A percentile compares a stretch with the other conserved stretches of the same genome.
Conservation (phyloP, 305 asterid genomes). For the Rubia peregrina region DNA sequence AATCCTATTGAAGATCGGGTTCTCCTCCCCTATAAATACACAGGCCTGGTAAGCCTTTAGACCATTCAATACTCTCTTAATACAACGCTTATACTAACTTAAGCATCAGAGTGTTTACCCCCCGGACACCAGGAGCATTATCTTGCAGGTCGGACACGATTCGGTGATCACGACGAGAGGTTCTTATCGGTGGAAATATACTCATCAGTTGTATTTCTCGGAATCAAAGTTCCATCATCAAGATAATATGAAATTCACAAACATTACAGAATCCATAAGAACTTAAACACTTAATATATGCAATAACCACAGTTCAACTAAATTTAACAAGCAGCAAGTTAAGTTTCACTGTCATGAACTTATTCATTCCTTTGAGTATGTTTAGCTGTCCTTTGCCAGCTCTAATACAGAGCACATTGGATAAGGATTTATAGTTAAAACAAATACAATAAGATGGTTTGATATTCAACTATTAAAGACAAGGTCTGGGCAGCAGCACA, state of each 20-base stretch:
- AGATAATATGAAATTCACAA: conserved; percentile 89
- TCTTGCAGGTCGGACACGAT: too few species aligned
- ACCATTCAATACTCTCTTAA: too few species aligned
- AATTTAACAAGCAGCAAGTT: conserved; percentile 8
- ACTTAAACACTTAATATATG: conserved; percentile 18
- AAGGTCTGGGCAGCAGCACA: background rate
- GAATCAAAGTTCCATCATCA: conserved; percentile 84
- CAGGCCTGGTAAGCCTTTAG: too few species aligned
- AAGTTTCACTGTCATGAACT: background rate
- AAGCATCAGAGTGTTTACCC: too few species aligned
- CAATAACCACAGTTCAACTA: conserved; percentile 7
- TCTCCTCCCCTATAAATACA: too few species aligned
- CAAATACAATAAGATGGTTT: background rate
- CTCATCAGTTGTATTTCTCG: conserved; percentile 92
- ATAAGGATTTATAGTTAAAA: background rate
- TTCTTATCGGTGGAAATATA: too few species aligned
- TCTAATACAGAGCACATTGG: background rate
- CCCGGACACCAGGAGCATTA: too few species aligned
- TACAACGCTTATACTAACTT: too few species aligned
- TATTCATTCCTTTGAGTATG: background rate
- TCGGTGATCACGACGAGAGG: too few species aligned
- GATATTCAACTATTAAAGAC: background rate
- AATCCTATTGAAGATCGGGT: too few species aligned
- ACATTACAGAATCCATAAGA: conserved; percentile 45
- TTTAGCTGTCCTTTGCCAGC: conserved; percentile 10